Percentiles rank a stretch among this genome's conserved stretches.
These are phyloP conservation scores for Coemansia sp. DNA, from an alignment of 192 early-diverging fungal species.

Conservation along the genomic window DNA sequence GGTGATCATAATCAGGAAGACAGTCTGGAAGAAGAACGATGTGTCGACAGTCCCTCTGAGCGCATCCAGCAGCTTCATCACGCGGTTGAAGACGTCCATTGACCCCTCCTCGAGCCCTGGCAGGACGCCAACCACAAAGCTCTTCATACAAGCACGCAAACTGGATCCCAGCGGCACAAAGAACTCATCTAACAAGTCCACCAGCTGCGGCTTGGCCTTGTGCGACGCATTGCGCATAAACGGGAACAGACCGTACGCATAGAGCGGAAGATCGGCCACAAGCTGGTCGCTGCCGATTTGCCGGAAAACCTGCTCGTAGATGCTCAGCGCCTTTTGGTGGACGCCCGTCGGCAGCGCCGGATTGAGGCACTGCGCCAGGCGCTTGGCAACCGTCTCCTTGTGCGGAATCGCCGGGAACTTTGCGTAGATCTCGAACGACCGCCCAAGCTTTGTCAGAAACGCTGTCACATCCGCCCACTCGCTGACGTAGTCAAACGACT, in stretches of 20 bases:
- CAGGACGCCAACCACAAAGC: constrained; percentile 75
- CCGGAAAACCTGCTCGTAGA: constrained; percentile 77
- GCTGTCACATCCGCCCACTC: constrained; percentile 97
- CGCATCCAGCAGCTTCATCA: constrained; percentile 63
- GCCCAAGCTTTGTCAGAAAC: constrained; percentile 79
- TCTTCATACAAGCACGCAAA: constrained; percentile 74
- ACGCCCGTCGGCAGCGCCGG: constrained; percentile 93
- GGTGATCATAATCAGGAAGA: constrained; percentile 80
- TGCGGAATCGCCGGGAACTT: constrained; percentile 76
- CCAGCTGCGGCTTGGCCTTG: constrained; percentile 79
- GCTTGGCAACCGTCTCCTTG: constrained; percentile 82
- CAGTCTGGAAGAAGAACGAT: constrained; percentile 75
- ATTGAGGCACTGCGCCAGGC: constrained; percentile 92
- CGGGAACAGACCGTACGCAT: constrained; percentile 87
- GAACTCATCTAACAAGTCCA: constrained; percentile 72
- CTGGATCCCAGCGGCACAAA: constrained; percentile 70
- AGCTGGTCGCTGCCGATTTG: constrained; percentile 72
- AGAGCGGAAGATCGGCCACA: constrained; percentile 77
- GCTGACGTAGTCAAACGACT: constrained; percentile 89
- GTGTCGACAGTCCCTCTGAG: constrained; percentile 67
- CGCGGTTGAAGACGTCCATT: constrained; percentile 78
- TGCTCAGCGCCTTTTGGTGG: constrained; percentile 89
- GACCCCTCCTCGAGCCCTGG: constrained; percentile 88
- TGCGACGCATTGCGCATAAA: constrained; percentile 83
- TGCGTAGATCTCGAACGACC: constrained; percentile 77